Evolutionary conservation across 139 green algal genomes (phyloP).

Genomic region (Trebouxia sp.): DNA sequence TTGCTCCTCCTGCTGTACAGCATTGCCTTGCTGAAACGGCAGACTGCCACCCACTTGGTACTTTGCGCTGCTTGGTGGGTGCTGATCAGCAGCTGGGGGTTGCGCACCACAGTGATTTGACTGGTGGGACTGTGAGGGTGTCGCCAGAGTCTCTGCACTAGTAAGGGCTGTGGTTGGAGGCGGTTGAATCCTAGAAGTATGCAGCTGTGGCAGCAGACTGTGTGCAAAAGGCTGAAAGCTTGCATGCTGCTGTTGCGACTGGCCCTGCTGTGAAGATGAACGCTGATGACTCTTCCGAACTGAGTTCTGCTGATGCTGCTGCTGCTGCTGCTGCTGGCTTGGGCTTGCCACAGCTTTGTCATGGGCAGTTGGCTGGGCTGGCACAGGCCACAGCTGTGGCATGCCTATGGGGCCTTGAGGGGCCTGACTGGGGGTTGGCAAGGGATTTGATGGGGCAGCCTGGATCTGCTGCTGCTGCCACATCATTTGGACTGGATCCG

Average conservation of each 20-base stretch:
- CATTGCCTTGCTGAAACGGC: not conserved
- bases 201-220: conserved; percentile 12
- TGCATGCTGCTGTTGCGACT: not conserved
- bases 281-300: not conserved
- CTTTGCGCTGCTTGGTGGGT: no score
- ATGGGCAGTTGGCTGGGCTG: not conserved
- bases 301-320: not conserved
- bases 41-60: no score
- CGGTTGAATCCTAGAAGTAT: not conserved
- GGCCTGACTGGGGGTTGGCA: not conserved
- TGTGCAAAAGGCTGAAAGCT: not conserved
- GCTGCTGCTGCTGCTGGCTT: not conserved
- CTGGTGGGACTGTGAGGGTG: not conserved
- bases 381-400: not conserved
- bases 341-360: not conserved
- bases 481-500: conserved; percentile 20
- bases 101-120: not conserved
- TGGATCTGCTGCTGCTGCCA: conserved; percentile 22
- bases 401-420: not conserved
- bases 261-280: not conserved
- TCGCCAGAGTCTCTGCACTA: not conserved
- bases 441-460: not conserved
- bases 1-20: no score
- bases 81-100: no score
- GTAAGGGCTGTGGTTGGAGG: not conserved